These are phyloP conservation scores for Eucalyptus sp. DNA, from an alignment of 345 rosid genomes.

Conservation along the genomic window DNA sequence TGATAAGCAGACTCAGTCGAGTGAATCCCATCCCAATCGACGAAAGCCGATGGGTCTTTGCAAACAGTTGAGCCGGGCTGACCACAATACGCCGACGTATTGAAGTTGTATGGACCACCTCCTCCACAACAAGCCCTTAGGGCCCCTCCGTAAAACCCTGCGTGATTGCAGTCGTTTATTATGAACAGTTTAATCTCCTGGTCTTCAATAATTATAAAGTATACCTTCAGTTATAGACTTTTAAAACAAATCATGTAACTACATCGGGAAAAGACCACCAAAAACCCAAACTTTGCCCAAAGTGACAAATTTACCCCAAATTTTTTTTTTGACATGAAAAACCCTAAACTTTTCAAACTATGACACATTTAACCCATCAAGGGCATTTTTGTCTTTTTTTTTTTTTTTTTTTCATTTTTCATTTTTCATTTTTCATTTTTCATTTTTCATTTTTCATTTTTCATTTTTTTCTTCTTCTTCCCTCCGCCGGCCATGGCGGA, in stretches of 20 bases:
- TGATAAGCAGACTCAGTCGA: constrained; percentile 61
- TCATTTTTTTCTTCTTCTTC: too few relatives aligned
- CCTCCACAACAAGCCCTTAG: constrained; percentile 55
- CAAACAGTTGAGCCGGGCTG: constrained; percentile 35
- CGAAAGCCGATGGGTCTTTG: not conserved
- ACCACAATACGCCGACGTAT: constrained; percentile 34
- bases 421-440: too few relatives aligned
- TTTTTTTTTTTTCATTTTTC: too few relatives aligned
- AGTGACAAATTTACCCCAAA: too few relatives aligned
- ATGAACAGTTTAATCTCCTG: not conserved
- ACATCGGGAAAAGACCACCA: not conserved
- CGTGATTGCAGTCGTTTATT: not conserved
- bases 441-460: too few relatives aligned
- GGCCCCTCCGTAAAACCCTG: constrained; percentile 33
- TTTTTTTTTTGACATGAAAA: too few relatives aligned
- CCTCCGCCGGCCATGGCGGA: too few relatives aligned
- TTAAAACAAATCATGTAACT: not conserved
- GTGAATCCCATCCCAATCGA: constrained; percentile 62
- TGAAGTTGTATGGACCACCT: constrained; percentile 55
- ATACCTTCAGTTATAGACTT: not conserved
- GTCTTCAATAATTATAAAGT: not conserved
- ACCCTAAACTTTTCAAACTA: too few relatives aligned
- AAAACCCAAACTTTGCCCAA: too few relatives aligned
- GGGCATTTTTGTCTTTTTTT: too few relatives aligned
- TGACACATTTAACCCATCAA: too few relatives aligned